Base-by-base conservation (phyloP, 371 early-diverging fungal species). In the Syncephalastrum racemosum region DNA sequence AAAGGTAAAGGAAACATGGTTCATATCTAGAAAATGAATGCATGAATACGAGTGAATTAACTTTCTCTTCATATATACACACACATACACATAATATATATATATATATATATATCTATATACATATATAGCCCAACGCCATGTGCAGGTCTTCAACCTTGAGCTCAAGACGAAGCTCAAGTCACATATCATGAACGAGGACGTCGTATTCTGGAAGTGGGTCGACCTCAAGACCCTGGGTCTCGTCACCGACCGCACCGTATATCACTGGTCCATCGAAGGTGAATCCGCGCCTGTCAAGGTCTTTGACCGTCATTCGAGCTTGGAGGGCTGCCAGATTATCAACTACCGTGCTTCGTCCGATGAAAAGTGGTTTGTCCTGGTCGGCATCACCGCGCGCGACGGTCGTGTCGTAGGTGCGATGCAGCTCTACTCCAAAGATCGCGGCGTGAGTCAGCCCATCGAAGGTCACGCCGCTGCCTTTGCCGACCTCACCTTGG, bases 151-250 rank as follows among this genome's bases (percentile, higher is more conserved):
- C 41, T 98, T 98, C 77, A 95, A 98, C 75, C 71, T 98, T 60
- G 97, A 96, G 61, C 62, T 89, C 71, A 96, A 95, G 79, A 79
- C 90, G 52, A 98, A 98, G 79, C 84, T 98, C 64, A 96, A 96
- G 82, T 85, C 97, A 24, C 87, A 92, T 64, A 53, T 82, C 60
- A 93, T 95, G 95, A 67, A 76, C 56, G 98, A 98, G 50, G 98
- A 98, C 62, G 91, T 98, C 56, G 85, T 91, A 40, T 97, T 89
- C 68, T 98, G 98, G 98, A 95, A 91, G 64, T 98, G 98, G 98
- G 82, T 97, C 58, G 87, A 91, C 25, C 57, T 80, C 43, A 90
- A 82, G 61, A 88, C 88, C 16, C 71, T 98, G 42, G 97, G 93
- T 18, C 75, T 97, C 50, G 93, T 97, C n/a, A 96, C 97, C 14